phyloP scores from a whole-genome alignment of 2,329 filamentous ascomycete genomes.

The Graphiopsis chlorocephala region DNA sequence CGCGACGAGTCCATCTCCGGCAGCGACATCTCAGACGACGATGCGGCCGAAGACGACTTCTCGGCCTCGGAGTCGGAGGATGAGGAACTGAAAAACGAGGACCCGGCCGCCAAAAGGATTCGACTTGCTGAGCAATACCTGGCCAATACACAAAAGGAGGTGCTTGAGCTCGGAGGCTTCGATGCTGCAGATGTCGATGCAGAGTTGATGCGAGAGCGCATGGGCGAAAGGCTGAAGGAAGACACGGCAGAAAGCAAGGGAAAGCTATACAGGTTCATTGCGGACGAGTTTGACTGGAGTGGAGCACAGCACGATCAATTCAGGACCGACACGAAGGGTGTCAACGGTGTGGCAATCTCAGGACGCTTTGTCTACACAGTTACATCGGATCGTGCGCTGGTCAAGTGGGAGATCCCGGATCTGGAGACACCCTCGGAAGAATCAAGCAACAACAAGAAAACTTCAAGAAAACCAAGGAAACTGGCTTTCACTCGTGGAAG shows the following conservation, averaged over 20 bases:
- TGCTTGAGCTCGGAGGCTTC: constrained; percentile 74
- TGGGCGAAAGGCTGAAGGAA: constrained; percentile 73
- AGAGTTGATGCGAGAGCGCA: constrained; percentile 71
- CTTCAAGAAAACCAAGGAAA: constrained; percentile 52
- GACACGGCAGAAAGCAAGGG: constrained; percentile 92
- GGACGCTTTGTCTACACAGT: constrained; percentile 83
- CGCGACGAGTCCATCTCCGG: constrained; percentile 82
- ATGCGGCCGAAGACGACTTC: constrained; percentile 39
- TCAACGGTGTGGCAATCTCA: constrained; percentile 77
- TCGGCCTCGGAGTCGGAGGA: constrained; percentile 50
- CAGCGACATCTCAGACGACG: constrained; percentile 71
- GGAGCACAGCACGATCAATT: constrained; percentile 69
- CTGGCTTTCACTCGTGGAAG: constrained; percentile 63
- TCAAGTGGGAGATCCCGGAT: constrained; percentile 84
- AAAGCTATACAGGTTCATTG: constrained; percentile 78
- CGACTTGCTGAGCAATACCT: constrained; percentile 89
- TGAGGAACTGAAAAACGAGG: constrained; percentile 78
- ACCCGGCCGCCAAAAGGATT: constrained; percentile 80
- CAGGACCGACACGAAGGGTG: constrained; percentile 71
- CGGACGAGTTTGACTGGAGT: constrained; percentile 67
- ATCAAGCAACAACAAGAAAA: constrained; percentile 31
- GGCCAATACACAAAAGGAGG: constrained; percentile 78
- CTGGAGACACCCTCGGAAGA: constrained; percentile 11
- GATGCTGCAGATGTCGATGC: constrained; percentile 91
- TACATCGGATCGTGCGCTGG: constrained; percentile 77